A percentile compares a stretch with the other conserved stretches of the same genome.
These are phyloP conservation scores for Candida silvicultrix DNA, from an alignment of 805 yeast species.

Conservation along the genomic window DNA sequence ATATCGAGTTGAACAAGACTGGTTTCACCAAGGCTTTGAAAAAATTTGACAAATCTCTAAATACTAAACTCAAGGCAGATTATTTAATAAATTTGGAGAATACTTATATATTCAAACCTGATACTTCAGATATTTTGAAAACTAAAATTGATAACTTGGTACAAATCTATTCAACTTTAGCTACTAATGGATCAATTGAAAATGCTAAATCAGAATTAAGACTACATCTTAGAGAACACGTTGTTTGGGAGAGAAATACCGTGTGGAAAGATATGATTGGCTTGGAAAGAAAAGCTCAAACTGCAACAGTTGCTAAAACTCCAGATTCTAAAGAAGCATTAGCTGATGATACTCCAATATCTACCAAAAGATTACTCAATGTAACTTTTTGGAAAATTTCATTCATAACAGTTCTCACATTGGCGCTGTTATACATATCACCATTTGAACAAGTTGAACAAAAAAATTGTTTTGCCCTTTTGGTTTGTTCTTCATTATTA, in stretches of 20 bases:
- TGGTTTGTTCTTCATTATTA: conserved; percentile 72
- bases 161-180: conserved; percentile 47
- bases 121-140: conserved; percentile 44
- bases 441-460: conserved; percentile 54
- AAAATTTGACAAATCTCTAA: conserved; percentile 82
- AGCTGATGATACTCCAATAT: conserved; percentile 21
- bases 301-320: conserved; percentile 43
- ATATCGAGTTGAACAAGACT: conserved; percentile 74
- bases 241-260: conserved; percentile 95
- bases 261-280: conserved; percentile 98
- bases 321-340: conserved; percentile 14
- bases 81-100: conserved; percentile 45
- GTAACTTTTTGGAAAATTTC: conserved; percentile 38
- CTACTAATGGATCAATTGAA: conserved; percentile 32
- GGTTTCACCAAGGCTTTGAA: conserved; percentile 89
- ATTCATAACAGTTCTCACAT: conserved; percentile 42
- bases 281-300: conserved; percentile 79
- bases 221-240: conserved; percentile 74
- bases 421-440: conserved; percentile 35
- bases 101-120: conserved; percentile 49
- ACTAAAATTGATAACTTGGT: conserved; percentile 46
- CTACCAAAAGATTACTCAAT: conserved; percentile 16
- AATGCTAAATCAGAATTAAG: conserved; percentile 44
- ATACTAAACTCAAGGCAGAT: conserved; percentile 49
- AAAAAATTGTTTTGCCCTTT: conserved; percentile 78